These are phyloP conservation scores for Meyerozyma athensensis DNA, from an alignment of 1,139 yeast species.

Conservation along the genomic window DNA sequence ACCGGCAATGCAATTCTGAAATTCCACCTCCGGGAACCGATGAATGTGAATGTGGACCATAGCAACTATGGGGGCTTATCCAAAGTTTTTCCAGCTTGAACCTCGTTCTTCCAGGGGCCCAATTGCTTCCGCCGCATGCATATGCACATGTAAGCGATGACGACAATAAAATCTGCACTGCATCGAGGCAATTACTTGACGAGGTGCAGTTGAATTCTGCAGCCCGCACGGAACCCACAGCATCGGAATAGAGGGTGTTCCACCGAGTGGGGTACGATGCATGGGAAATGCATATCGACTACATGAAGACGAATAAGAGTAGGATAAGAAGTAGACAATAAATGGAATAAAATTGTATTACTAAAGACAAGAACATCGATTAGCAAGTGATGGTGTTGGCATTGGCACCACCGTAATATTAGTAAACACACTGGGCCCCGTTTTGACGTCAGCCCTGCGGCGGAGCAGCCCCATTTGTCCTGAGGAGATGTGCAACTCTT, in stretches of 20 bases:
- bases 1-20: too few species aligned
- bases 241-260: not conserved
- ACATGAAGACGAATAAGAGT: too few species aligned
- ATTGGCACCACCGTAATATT: too few species aligned
- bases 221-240: conserved; percentile 1
- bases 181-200: not conserved
- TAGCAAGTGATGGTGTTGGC: too few species aligned
- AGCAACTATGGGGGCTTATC: not conserved
- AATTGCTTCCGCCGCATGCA: not conserved
- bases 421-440: too few species aligned
- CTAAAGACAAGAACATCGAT: too few species aligned
- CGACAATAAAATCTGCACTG: not conserved
- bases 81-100: conserved; percentile 1
- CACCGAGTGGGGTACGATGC: not conserved
- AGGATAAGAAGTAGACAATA: too few species aligned
- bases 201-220: not conserved
- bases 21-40: too few species aligned
- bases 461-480: too few species aligned
- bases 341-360: too few species aligned
- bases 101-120: not conserved
- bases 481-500: too few species aligned
- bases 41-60: not conserved
- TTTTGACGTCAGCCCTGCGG: too few species aligned
- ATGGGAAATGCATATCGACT: not conserved
- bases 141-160: conserved; percentile 1